These are phyloP conservation scores for Haplographium delicatum DNA, from an alignment of 495 filamentous ascomycete species.

Conservation along the genomic window DNA sequence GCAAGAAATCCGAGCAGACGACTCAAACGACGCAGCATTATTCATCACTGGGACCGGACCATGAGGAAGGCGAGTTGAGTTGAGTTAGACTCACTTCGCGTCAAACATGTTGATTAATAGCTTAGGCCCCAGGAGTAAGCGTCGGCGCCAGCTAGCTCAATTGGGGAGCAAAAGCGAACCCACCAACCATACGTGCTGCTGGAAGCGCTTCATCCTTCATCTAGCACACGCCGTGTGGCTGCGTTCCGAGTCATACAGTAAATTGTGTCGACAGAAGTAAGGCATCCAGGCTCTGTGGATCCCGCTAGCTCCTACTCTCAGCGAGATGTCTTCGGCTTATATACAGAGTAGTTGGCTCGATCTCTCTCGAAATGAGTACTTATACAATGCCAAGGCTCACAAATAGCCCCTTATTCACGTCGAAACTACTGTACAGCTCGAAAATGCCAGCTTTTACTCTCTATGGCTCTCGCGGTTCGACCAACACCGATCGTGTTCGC, in stretches of 20 bases:
- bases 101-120: too few species aligned
- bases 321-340: constrained; percentile 23
- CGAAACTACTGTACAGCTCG: constrained; percentile 28
- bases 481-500: constrained; percentile 34
- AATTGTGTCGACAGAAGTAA: constrained; percentile 18
- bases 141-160: constrained; percentile 29
- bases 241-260: constrained; percentile 8
- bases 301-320: constrained; percentile 21
- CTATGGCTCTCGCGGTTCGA: constrained; percentile 34
- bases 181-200: constrained; percentile 27
- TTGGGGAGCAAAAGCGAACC: constrained; percentile 32
- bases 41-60: constrained; percentile 24
- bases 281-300: constrained; percentile 16
- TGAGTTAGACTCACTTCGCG: constrained; percentile 26
- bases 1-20: constrained; percentile 30
- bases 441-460: constrained; percentile 37
- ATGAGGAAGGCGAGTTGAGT: constrained; percentile 23
- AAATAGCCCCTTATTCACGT: constrained; percentile 22
- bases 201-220: constrained; percentile 11
- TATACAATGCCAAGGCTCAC: constrained; percentile 24
- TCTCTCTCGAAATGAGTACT: constrained; percentile 25
- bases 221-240: background rate
- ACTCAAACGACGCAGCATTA: constrained; percentile 27
- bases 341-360: constrained; percentile 23
- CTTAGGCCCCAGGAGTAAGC: constrained; percentile 11